Base-by-base conservation (phyloP, 2,329 filamentous ascomycete genomes). In the Trichoderma cornu-damae region DNA sequence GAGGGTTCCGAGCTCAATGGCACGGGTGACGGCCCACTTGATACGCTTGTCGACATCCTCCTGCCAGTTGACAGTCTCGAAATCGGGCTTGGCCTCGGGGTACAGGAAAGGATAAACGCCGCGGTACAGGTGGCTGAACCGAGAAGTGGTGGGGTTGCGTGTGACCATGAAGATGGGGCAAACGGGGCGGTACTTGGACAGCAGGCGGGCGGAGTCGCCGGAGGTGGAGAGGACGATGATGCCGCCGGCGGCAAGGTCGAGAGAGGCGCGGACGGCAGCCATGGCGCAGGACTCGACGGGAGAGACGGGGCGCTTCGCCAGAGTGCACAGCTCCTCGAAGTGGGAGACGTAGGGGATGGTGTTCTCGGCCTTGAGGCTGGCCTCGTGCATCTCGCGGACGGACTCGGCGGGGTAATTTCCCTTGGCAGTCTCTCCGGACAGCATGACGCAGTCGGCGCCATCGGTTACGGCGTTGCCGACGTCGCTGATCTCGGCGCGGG, bases 151-250 rank as follows among this genome's bases (percentile, higher is more conserved):
- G 48, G 85, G 77, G 73, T 88, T 96, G 68, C 94, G 88, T 63
- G 93, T 96, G 63, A 99, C 89, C 93, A 97, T 97, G 81, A 99
- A 93, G 78, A 99, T 96, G 67, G 94, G 94, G 84, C 93, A 97
- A 63, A 97, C 92, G 51, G 94, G 94, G 70, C 94, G 89, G 81
- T 96, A 99, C 81, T 99, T 99, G 79, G 93, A 96, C 65, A 97
- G 82, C 62, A 97, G 86, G 69, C 94, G 91, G 60, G 94, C 94
- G 64, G 93, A 96, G 70, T 90, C 89, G 71, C 94, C 94, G 65
- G 92, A 96, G 54, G 94, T 99, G 67, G 93, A 96, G 67, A 99
- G 81, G 62, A 96, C 93, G 65, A 99, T 85, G 73, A 99, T 97
- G 66, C 90, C 93, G 68, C 93, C 91, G 47, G 94, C 94, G 71